Evolutionary conservation across 1,139 yeast genomes (phyloP).

Genomic region (Debaryomycetaceae sp.): DNA sequence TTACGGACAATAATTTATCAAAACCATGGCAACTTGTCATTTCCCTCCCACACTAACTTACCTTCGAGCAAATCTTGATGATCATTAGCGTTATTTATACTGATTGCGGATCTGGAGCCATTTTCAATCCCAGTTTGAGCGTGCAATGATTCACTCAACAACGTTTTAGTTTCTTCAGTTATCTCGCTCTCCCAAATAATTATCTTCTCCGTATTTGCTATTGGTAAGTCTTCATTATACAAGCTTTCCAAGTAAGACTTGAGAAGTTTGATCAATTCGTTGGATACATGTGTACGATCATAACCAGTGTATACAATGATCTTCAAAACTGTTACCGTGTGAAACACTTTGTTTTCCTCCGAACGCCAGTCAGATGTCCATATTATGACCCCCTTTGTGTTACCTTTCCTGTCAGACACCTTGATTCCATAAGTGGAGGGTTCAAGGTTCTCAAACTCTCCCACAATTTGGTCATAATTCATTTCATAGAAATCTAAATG

Average conservation of each 20-base stretch:
- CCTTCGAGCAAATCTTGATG: slow-evolving; percentile 22
- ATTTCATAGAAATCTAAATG: slow-evolving; percentile 22
- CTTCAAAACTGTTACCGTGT: slow-evolving; percentile 29
- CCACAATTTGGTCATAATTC: slow-evolving; percentile 22
- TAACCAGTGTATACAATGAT: slow-evolving; percentile 19
- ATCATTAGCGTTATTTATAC: slow-evolving; percentile 22
- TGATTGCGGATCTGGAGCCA: slow-evolving; percentile 36
- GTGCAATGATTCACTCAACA: slow-evolving; percentile 14
- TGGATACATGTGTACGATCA: slow-evolving; percentile 15
- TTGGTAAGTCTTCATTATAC: slow-evolving; percentile 11
- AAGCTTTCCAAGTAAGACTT: slow-evolving; percentile 14
- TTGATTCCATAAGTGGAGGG: slow-evolving; percentile 34
- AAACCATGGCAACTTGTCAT: slow-evolving; percentile 47
- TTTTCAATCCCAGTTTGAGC: slow-evolving; percentile 26
- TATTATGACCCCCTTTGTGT: slow-evolving; percentile 27
- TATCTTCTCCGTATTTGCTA: slow-evolving; percentile 18
- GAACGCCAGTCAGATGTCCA: slow-evolving; percentile 43
- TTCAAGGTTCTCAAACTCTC: slow-evolving; percentile 16
- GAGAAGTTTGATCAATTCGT: slow-evolving; percentile 24
- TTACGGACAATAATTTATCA: too few relatives aligned
- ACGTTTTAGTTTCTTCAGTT: slow-evolving; percentile 10
- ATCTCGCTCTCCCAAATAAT: slow-evolving; percentile 39
- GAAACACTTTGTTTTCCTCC: slow-evolving; percentile 10
- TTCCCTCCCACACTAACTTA: slow-evolving; percentile 41
- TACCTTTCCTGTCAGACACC: slow-evolving; percentile 13